A percentile compares a stretch with the other conserved stretches of the same genome.
These are phyloP conservation scores for Scolecobasidium constrictum DNA, from an alignment of 2,329 filamentous ascomycete genomes.

Conservation along the genomic window DNA sequence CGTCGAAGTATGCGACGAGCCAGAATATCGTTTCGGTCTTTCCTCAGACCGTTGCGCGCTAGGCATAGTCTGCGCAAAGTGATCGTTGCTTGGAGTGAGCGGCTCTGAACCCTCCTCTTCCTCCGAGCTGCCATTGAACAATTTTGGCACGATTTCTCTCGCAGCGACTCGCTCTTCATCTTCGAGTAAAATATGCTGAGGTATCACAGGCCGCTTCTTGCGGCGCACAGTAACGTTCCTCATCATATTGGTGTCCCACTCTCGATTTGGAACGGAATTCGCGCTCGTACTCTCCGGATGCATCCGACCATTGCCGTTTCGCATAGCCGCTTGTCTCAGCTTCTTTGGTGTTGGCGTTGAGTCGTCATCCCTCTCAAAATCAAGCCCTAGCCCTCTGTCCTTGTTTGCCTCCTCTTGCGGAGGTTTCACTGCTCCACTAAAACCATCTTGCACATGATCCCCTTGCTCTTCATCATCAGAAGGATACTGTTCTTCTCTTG, in stretches of 20 bases:
- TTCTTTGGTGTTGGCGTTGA: not conserved
- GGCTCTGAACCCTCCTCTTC: conserved; percentile 3
- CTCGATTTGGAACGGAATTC: conserved; percentile 20
- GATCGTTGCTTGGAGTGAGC: not conserved
- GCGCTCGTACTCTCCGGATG: not conserved
- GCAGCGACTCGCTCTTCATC: not conserved
- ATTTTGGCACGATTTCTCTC: conserved; percentile 6
- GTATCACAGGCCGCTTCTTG: conserved; percentile 15
- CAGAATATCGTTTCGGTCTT: conserved; percentile 35
- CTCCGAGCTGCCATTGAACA: conserved; percentile 7
- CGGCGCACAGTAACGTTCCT: conserved; percentile 28
- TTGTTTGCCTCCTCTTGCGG: conserved; percentile 13
- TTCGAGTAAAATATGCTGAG: not conserved
- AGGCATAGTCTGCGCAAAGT: not conserved
- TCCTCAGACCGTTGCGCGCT: conserved; percentile 13
- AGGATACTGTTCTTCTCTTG: conserved; percentile 28
- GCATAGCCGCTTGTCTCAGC: not conserved
- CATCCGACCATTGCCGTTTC: not conserved
- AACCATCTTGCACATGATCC: too few species aligned
- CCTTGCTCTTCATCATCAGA: conserved; percentile 19
- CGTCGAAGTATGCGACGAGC: conserved; percentile 37
- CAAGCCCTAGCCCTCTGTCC: not conserved
- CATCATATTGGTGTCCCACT: conserved; percentile 30
- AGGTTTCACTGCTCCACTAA: too few species aligned
- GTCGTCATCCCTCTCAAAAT: not conserved